phyloP scores from a whole-genome alignment of 2,329 filamentous ascomycete species.

The Exophiala sp. region DNA sequence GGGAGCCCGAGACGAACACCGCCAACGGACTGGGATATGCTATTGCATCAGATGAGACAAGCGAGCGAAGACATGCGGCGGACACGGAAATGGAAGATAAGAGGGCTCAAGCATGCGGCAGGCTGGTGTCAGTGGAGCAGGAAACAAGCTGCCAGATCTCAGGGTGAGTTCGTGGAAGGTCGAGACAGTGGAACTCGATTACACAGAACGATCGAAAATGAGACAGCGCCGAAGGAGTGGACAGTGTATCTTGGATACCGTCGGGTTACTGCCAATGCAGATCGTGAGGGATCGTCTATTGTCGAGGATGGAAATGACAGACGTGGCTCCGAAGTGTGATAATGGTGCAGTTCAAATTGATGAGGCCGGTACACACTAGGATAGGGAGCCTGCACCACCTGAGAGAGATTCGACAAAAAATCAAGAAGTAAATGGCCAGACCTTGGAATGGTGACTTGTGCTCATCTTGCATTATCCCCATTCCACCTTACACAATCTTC shows the following conservation, averaged over 20 bases:
- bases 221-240: neutral
- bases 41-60: conserved; percentile 6
- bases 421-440: neutral
- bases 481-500: conserved; percentile 92
- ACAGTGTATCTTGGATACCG: conserved; percentile 4
- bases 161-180: conserved; percentile 7
- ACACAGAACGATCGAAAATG: neutral
- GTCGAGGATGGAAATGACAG: neutral
- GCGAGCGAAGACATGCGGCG: conserved; percentile 8
- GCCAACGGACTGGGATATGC: conserved; percentile 8
- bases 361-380: too few relatives aligned
- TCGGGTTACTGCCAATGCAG: neutral
- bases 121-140: conserved; percentile 12
- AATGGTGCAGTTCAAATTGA: too few relatives aligned
- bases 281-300: neutral
- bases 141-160: neutral
- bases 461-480: conserved; percentile 35
- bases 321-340: neutral
- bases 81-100: conserved; percentile 7
- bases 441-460: neutral
- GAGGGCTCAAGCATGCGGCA: conserved; percentile 6
- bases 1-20: too few relatives aligned
- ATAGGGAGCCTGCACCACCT: too few relatives aligned
- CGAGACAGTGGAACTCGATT: conserved; percentile 4
- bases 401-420: too few relatives aligned